phyloP scores from a whole-genome alignment of 208 protist species.

The Tritrichomonas musculus region DNA sequence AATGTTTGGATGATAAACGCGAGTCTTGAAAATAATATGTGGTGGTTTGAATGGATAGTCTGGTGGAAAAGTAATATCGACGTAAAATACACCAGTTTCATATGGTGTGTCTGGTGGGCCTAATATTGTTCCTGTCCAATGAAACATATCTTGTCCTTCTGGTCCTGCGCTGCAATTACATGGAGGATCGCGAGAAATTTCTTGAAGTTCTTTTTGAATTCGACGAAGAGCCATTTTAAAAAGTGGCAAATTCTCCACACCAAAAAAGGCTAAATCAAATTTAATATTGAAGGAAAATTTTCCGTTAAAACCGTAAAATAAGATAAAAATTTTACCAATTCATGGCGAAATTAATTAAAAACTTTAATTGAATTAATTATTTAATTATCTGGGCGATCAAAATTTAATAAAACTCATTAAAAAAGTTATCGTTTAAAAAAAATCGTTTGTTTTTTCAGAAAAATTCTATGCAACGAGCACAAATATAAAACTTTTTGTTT shows the following conservation, averaged over 20 bases:
- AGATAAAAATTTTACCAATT: too few species aligned
- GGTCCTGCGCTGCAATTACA: slow-evolving; percentile 57
- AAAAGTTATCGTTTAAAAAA: too few species aligned
- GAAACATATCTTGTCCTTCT: slow-evolving; percentile 54
- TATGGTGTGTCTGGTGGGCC: slow-evolving; percentile 80
- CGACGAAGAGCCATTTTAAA: slow-evolving; percentile 29
- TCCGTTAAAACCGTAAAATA: too few species aligned
- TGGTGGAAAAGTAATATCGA: slow-evolving; percentile 94
- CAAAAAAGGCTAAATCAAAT: too few species aligned
- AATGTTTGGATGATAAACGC: slow-evolving; percentile 81
- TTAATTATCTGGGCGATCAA: too few species aligned
- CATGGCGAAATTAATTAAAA: too few species aligned
- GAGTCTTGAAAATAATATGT: slow-evolving; percentile 69
- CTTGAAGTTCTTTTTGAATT: slow-evolving; percentile 58
- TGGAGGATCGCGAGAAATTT: slow-evolving; percentile 58
- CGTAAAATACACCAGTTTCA: slow-evolving; percentile 88
- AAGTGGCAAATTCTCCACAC: not conserved
- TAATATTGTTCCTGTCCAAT: slow-evolving; percentile 48
- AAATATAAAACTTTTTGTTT: too few species aligned
- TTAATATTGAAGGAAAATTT: too few species aligned
- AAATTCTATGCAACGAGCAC: too few species aligned
- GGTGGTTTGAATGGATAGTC: slow-evolving; percentile 93
- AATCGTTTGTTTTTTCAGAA: too few species aligned
- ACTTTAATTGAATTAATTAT: too few species aligned
- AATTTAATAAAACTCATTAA: too few species aligned